A percentile compares a stretch with the other conserved stretches of the same genome.
phyloP scores from a whole-genome alignment of 2,329 filamentous ascomycete species.

The Lizonia empirigonia region DNA sequence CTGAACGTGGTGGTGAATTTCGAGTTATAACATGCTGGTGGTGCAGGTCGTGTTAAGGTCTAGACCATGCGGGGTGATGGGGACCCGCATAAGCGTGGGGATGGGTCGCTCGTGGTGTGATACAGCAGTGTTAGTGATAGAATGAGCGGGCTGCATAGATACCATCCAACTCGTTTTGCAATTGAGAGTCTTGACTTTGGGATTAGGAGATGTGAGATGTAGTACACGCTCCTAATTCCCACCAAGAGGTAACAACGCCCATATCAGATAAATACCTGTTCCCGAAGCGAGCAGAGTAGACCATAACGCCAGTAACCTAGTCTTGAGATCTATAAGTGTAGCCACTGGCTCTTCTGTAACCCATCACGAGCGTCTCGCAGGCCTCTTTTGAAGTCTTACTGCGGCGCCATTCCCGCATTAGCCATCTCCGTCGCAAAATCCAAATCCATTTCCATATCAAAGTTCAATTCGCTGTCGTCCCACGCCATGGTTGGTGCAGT shows the following conservation, averaged over 20 bases:
- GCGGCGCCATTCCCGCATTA: slow-evolving; percentile 5
- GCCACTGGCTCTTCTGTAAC: no score
- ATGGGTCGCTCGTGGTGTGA: neutral
- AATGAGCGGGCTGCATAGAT: no score
- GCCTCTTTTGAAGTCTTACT: no score
- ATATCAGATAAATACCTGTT: neutral
- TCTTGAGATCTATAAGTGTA: neutral
- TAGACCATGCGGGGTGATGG: neutral
- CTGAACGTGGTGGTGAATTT: no score
- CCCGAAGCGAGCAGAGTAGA: neutral
- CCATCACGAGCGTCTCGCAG: no score
- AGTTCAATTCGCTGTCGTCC: slow-evolving; percentile 42
- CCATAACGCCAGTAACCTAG: neutral
- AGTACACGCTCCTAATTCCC: no score
- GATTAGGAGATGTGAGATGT: no score
- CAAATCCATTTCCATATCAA: slow-evolving; percentile 41
- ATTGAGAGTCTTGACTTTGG: no score
- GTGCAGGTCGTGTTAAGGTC: neutral
- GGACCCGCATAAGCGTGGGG: neutral
- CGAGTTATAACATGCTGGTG: neutral
- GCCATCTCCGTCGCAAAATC: slow-evolving; percentile 19
- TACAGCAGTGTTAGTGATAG: no score
- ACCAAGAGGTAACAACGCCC: no score
- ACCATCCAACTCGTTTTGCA: no score
- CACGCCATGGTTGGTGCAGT: slow-evolving; percentile 27